Percentiles rank a stretch among this genome's conserved stretches.
phyloP scores from a whole-genome alignment of 345 rosid species.

The Brassica incana region DNA sequence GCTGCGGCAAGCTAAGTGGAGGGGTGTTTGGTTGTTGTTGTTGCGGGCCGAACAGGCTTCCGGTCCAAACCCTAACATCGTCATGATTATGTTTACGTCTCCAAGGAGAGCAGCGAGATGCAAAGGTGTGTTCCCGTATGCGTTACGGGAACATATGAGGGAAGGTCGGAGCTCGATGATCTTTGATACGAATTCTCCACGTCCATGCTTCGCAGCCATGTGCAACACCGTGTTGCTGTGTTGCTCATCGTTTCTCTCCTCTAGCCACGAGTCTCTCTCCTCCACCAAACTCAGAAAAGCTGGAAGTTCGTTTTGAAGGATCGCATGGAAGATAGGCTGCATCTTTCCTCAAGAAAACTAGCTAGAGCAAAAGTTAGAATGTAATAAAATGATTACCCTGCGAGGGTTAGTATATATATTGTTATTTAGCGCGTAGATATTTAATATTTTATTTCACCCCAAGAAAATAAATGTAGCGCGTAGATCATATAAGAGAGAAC shows the following conservation, averaged over 20 bases:
- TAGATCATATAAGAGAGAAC: too few species aligned
- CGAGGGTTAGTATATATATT: too few species aligned
- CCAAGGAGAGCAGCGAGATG: background rate
- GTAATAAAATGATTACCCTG: too few species aligned
- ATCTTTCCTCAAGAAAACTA: background rate
- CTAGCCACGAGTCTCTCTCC: background rate
- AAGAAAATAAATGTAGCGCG: too few species aligned
- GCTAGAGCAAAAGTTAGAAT: background rate
- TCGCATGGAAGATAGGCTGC: background rate
- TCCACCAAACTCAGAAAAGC: background rate
- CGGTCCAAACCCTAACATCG: background rate
- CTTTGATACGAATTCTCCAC: background rate
- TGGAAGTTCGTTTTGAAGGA: background rate
- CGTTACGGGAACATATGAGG: background rate
- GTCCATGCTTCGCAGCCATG: background rate
- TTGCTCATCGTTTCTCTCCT: background rate
- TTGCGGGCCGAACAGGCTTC: background rate
- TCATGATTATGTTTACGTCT: background rate
- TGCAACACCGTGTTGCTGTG: background rate
- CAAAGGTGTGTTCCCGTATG: background rate
- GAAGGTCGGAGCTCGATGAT: background rate
- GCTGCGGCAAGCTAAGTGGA: background rate
- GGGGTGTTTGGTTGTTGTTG: background rate
- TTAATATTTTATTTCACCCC: too few species aligned
- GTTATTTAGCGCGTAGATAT: too few species aligned